Percentiles rank a stretch among this genome's conserved stretches.
Conservation (phyloP, 495 filamentous ascomycete genomes). For the Barbatosphaeria neglecta region DNA sequence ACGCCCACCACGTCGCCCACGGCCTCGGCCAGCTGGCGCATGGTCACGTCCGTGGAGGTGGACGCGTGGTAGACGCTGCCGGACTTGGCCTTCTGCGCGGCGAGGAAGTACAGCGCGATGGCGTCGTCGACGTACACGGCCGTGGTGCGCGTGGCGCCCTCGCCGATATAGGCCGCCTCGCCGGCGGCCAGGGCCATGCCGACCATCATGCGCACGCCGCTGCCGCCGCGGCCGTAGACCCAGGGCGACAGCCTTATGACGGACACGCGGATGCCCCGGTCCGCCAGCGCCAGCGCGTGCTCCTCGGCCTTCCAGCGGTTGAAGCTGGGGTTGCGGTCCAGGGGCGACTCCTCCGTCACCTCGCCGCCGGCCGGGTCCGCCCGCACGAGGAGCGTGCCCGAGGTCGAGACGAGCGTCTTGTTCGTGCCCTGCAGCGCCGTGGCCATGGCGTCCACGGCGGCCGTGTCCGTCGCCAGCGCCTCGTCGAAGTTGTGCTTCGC, state of each 20-base stretch:
- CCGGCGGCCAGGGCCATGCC: slow-evolving; percentile 11
- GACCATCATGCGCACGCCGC: slow-evolving; percentile 19
- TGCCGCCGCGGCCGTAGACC: slow-evolving; percentile 31
- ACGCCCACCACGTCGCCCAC: slow-evolving; percentile 15
- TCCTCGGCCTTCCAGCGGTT: slow-evolving; percentile 14
- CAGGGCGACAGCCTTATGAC: slow-evolving; percentile 26
- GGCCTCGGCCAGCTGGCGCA: slow-evolving; percentile 17
- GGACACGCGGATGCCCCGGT: slow-evolving; percentile 18
- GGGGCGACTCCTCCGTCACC: slow-evolving; percentile 20
- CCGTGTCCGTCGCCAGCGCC: slow-evolving; percentile 12
- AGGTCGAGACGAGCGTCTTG: slow-evolving; percentile 23
- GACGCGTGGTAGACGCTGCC: slow-evolving; percentile 21
- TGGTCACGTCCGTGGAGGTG: slow-evolving; percentile 12
- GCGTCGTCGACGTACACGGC: slow-evolving; percentile 33
- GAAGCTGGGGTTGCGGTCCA: slow-evolving; percentile 7
- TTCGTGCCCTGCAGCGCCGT: slow-evolving; percentile 15
- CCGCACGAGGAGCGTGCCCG: slow-evolving; percentile 18
- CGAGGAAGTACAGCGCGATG: slow-evolving; percentile 25
- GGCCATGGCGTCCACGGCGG: slow-evolving; percentile 22
- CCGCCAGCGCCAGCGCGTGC: slow-evolving; percentile 11
- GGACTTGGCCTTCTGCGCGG: slow-evolving; percentile 8
- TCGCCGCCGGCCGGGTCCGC: slow-evolving; percentile 18
- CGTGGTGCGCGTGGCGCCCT: slow-evolving; percentile 8
- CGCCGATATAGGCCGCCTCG: slow-evolving; percentile 11
- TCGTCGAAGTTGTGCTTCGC: background rate